These are phyloP conservation scores for Trichoderma hamatum DNA, from an alignment of 2,329 filamentous ascomycete genomes.

Conservation along the genomic window DNA sequence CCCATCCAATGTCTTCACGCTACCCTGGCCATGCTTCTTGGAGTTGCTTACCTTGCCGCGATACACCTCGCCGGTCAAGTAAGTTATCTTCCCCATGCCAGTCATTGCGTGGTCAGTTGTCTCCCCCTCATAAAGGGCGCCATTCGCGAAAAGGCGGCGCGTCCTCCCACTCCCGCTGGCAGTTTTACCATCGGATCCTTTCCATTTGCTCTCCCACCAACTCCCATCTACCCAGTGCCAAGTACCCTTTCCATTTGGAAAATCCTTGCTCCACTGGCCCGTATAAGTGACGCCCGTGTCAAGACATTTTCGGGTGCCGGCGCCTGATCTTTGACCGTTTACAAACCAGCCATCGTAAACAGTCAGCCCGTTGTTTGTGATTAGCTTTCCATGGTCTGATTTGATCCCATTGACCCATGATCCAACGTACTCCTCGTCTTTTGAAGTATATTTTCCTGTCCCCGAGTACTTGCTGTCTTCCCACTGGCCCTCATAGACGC, in stretches of 20 bases:
- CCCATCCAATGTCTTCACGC: neutral
- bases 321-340: neutral
- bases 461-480: neutral
- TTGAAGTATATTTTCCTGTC: neutral
- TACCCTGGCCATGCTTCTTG: neutral
- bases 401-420: neutral
- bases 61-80: neutral
- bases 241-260: neutral
- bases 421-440: neutral
- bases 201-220: conserved; percentile 2
- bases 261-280: neutral
- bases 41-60: neutral
- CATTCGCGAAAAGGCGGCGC: neutral
- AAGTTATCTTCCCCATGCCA: neutral
- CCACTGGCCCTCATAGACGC: neutral
- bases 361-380: neutral
- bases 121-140: neutral
- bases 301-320: neutral
- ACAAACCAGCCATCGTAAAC: neutral
- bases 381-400: neutral
- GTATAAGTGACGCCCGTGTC: neutral
- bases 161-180: conserved; percentile 1
- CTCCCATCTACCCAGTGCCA: neutral
- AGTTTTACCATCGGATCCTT: neutral
- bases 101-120: neutral